Percentiles rank a stretch among this genome's conserved stretches.
phyloP scores from a whole-genome alignment of 1,284 basidiomycete species.

The Austroboletus novae-zelandiae region DNA sequence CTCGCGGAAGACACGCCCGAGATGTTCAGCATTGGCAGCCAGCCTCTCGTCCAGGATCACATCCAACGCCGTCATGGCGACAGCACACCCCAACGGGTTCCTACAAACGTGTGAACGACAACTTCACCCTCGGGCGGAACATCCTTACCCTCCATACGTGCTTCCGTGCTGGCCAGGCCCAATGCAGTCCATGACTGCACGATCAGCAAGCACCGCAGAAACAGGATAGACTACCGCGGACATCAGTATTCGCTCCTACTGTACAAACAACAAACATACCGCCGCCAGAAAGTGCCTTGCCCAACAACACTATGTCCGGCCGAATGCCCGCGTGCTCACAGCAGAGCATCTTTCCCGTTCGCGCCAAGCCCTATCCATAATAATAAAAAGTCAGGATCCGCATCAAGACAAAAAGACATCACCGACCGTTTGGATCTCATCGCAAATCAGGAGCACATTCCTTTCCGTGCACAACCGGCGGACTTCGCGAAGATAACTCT shows the following conservation, averaged over 20 bases:
- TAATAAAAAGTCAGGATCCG: constrained; percentile 1
- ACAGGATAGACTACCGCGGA: constrained; percentile 82
- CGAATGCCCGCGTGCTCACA: constrained; percentile 87
- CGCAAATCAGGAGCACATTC: constrained; percentile 94
- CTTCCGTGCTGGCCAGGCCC: constrained; percentile 98
- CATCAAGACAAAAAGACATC: not conserved
- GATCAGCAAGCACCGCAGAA: constrained; percentile 88
- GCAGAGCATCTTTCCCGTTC: constrained; percentile 87
- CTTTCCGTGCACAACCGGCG: constrained; percentile 89
- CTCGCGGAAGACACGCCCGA: constrained; percentile 83
- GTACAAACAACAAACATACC: constrained; percentile 41
- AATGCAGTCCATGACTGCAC: constrained; percentile 92
- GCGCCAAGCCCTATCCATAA: constrained; percentile 63
- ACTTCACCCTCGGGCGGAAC: not conserved
- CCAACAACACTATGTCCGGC: constrained; percentile 91
- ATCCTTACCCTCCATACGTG: constrained; percentile 83
- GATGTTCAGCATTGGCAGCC: constrained; percentile 69
- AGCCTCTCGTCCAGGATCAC: constrained; percentile 89
- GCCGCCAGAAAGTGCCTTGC: constrained; percentile 95
- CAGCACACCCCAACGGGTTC: constrained; percentile 94
- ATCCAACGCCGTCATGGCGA: constrained; percentile 87
- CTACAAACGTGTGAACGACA: constrained; percentile 37
- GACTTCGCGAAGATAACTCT: constrained; percentile 80
- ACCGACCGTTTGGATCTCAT: constrained; percentile 92
- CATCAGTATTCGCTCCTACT: too few species aligned